phyloP scores from a whole-genome alignment of 108 stramenopile genomes.

The Chaetoceros tenuissimus region DNA sequence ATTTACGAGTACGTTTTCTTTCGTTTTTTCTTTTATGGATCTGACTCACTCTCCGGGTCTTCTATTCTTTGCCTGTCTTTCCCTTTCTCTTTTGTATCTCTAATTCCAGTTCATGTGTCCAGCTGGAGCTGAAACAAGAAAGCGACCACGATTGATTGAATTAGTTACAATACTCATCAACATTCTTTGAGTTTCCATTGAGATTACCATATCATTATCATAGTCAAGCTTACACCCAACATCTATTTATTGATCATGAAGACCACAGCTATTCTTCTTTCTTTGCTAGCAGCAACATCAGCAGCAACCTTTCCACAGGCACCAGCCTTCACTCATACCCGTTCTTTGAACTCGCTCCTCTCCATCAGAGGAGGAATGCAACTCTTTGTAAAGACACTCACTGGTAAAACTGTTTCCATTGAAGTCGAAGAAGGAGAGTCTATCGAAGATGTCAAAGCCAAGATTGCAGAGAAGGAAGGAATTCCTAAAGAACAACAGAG shows the following conservation, averaged over 20 bases:
- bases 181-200: too few species aligned
- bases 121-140: too few species aligned
- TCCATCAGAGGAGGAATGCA: conserved; percentile 82
- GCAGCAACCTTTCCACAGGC: neutral
- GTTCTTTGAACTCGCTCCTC: neutral
- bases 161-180: too few species aligned
- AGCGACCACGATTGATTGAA: too few species aligned
- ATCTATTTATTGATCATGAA: neutral
- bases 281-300: neutral
- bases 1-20: too few species aligned
- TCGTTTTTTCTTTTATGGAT: too few species aligned
- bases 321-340: neutral
- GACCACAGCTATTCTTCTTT: neutral
- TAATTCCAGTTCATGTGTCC: too few species aligned
- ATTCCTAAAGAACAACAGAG: conserved; percentile 94
- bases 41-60: too few species aligned
- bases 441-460: conserved; percentile 95
- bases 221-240: too few species aligned
- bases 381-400: conserved; percentile 93
- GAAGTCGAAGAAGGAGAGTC: conserved; percentile 96
- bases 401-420: conserved; percentile 92
- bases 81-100: too few species aligned
- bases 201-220: too few species aligned
- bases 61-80: too few species aligned
- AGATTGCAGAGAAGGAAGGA: conserved; percentile 95